phyloP scores from a whole-genome alignment of 2,329 filamentous ascomycete species.

The Penicillium digitatum region DNA sequence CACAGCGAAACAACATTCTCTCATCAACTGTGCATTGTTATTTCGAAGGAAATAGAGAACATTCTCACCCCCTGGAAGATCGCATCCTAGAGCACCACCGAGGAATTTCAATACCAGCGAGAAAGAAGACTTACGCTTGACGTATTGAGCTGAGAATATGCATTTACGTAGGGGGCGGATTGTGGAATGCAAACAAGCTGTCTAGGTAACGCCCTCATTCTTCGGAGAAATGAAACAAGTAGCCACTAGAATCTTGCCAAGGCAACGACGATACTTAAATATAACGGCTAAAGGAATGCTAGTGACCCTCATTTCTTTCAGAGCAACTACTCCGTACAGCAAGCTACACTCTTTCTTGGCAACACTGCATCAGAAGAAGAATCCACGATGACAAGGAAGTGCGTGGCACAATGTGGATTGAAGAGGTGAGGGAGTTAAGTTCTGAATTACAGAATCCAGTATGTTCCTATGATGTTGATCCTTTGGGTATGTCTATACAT shows the following conservation, averaged over 20 bases:
- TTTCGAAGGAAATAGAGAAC: not conserved
- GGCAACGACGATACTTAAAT: not conserved
- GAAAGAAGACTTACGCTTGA: not conserved
- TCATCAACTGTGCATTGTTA: not conserved
- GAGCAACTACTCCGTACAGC: no score
- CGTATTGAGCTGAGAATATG: not conserved
- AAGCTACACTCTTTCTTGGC: not conserved
- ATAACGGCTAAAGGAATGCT: not conserved
- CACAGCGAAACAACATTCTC: not conserved
- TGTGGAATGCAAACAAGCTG: not conserved
- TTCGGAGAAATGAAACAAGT: not conserved
- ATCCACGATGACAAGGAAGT: not conserved
- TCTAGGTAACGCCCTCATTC: not conserved
- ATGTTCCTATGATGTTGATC: no score
- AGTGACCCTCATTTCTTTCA: not conserved
- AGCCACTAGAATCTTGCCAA: not conserved
- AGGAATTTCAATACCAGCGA: not conserved
- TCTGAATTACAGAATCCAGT: not conserved
- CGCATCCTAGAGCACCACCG: not conserved
- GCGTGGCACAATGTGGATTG: not conserved
- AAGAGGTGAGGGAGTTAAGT: not conserved
- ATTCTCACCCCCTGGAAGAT: not conserved
- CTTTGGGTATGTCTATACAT: no score
- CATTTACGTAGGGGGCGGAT: not conserved
- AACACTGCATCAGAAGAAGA: not conserved